A percentile compares a stretch with the other conserved stretches of the same genome.
Conservation (phyloP, 495 filamentous ascomycete species). For the Tuber indicum region DNA sequence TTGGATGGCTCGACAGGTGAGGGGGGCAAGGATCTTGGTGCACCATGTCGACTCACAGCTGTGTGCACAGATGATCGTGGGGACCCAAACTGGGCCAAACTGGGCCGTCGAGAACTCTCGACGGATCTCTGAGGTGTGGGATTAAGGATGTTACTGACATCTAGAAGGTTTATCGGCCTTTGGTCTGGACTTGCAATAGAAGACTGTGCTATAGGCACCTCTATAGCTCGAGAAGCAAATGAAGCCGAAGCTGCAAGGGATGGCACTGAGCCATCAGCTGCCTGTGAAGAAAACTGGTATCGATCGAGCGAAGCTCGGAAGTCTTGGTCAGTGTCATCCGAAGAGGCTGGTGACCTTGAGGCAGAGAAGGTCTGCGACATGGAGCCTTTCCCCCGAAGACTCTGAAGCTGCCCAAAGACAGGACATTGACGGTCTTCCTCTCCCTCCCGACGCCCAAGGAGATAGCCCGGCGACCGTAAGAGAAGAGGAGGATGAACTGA, state of each 20-base stretch:
- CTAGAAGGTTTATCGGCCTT: constrained; percentile 30
- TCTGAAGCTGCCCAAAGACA: constrained; percentile 39
- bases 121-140: constrained; percentile 38
- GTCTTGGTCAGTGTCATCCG: constrained; percentile 37
- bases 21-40: constrained; percentile 35
- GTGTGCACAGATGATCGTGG: constrained; percentile 27
- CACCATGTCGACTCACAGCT: constrained; percentile 28
- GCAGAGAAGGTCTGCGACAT: constrained; percentile 40
- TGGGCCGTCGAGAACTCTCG: constrained; percentile 34
- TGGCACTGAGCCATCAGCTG: constrained; percentile 34
- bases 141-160: constrained; percentile 40
- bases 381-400: constrained; percentile 40
- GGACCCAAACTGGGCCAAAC: constrained; percentile 36
- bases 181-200: constrained; percentile 36
- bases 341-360: constrained; percentile 40
- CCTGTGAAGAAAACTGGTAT: constrained; percentile 33
- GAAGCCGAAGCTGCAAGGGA: constrained; percentile 26
- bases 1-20: constrained; percentile 37
- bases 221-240: constrained; percentile 31
- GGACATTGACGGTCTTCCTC: constrained; percentile 41
- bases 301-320: constrained; percentile 21
- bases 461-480: constrained; percentile 40
- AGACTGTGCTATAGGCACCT: constrained; percentile 27
- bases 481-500: constrained; percentile 42
- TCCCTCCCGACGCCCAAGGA: constrained; percentile 42